phyloP scores from a whole-genome alignment of 2,329 filamentous ascomycete species.

The Mycogone perniciosa region DNA sequence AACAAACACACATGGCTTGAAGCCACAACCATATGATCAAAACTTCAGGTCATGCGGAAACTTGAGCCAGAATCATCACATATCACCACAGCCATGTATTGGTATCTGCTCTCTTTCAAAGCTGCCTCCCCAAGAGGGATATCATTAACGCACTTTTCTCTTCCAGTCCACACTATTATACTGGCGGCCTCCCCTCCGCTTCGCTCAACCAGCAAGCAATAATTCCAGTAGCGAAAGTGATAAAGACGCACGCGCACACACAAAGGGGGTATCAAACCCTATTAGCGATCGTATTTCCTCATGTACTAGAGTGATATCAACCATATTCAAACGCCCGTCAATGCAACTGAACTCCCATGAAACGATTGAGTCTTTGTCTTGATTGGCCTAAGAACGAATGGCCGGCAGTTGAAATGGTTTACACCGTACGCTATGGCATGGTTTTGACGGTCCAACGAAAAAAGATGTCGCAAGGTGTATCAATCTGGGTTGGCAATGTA shows the following conservation, averaged over 20 bases:
- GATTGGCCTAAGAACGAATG: slow-evolving; percentile 4
- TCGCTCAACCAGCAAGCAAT: slow-evolving; percentile 11
- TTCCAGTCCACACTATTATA: background rate
- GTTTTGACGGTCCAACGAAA: background rate
- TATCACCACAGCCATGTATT: slow-evolving; percentile 6
- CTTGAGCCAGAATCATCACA: background rate
- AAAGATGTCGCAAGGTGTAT: background rate
- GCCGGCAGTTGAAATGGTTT: slow-evolving; percentile 8
- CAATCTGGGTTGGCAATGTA: slow-evolving; percentile 83
- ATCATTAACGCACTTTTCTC: slow-evolving; percentile 3
- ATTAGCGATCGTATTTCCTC: slow-evolving; percentile 18
- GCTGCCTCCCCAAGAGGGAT: slow-evolving; percentile 8
- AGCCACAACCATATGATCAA: too few relatives aligned
- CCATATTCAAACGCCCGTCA: slow-evolving; percentile 15
- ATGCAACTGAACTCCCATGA: slow-evolving; percentile 12
- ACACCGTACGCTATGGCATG: slow-evolving; percentile 16
- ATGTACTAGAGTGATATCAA: slow-evolving; percentile 14
- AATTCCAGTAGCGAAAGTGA: slow-evolving; percentile 13
- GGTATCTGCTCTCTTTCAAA: slow-evolving; percentile 1
- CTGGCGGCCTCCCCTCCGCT: background rate
- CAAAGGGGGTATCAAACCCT: slow-evolving; percentile 20
- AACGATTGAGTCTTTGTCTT: slow-evolving; percentile 4
- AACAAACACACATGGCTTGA: too few relatives aligned
- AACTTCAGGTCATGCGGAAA: background rate
- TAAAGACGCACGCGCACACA: slow-evolving; percentile 2